Conservation (phyloP, 345 rosid species). For the Luvunga scandens region DNA sequence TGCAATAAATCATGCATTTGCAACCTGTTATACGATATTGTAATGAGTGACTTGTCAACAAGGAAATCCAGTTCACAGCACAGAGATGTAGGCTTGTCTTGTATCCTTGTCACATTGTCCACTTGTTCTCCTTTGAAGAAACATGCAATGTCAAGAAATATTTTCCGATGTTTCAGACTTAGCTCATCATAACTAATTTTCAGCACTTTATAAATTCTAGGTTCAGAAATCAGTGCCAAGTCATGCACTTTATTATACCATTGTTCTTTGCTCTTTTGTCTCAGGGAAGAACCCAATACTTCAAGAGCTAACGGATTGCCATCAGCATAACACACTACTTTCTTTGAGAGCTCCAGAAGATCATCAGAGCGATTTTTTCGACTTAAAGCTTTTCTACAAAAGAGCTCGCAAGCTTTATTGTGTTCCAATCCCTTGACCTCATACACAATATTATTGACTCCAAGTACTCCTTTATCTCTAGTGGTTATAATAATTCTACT, state of each 20-base stretch:
- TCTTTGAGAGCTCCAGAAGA: not conserved
- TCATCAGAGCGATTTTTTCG: not conserved
- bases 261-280: not conserved
- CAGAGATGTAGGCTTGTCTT: constrained; percentile 1
- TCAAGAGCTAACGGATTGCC: constrained; percentile 22
- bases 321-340: not conserved
- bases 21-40: constrained; percentile 14
- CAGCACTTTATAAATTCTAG: not conserved
- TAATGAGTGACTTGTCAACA: constrained; percentile 35
- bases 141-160: constrained; percentile 50
- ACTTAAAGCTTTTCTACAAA: not conserved
- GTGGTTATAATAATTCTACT: constrained; percentile 12
- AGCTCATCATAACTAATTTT: constrained; percentile 20
- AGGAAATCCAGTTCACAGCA: no score
- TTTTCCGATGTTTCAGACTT: not conserved
- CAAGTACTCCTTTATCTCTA: not conserved
- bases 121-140: constrained; percentile 31
- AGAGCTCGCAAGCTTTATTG: constrained; percentile 12
- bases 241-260: not conserved
- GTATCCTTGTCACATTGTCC: constrained; percentile 19
- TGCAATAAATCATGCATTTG: constrained; percentile 45
- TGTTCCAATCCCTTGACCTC: not conserved
- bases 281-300: not conserved
- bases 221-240: not conserved
- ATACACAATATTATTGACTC: not conserved